phyloP scores from a whole-genome alignment of 1,284 basidiomycete species.

The Leccinum insolens region DNA sequence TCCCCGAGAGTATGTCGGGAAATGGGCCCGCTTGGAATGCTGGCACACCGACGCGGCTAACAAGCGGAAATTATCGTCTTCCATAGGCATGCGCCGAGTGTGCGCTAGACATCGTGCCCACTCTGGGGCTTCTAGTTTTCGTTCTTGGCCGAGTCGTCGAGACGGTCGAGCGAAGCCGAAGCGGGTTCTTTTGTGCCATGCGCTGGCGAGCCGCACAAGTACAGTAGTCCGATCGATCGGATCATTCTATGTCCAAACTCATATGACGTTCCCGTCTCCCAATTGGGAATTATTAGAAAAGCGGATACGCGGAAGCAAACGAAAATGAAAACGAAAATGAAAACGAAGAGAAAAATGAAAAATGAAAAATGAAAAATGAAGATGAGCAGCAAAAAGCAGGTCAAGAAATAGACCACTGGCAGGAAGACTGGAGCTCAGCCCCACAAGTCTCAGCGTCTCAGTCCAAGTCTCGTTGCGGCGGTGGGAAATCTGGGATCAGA shows the following conservation, averaged over 20 bases:
- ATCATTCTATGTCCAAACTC: background rate
- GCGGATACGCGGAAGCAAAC: background rate
- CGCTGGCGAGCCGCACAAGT: background rate
- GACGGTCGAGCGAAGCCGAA: slow-evolving; percentile 5
- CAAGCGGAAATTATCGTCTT: slow-evolving; percentile 15
- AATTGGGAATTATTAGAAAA: slow-evolving; percentile 14
- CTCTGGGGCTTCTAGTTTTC: background rate
- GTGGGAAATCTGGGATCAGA: slow-evolving; percentile 46
- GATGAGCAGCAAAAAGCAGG: background rate
- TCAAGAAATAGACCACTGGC: background rate
- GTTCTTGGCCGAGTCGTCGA: background rate
- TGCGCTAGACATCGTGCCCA: background rate
- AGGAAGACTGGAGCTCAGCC: background rate
- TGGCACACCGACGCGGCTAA: background rate
- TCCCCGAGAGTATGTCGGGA: background rate
- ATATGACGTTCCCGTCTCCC: slow-evolving; percentile 3
- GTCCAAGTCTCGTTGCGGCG: slow-evolving; percentile 30
- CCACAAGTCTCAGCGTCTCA: background rate
- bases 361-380: background rate
- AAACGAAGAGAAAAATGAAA: background rate
- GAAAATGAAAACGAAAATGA: background rate
- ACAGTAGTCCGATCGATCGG: background rate
- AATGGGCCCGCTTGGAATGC: slow-evolving; percentile 6
- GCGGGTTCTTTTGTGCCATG: slow-evolving; percentile 7
- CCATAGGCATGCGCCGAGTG: background rate